phyloP scores from a whole-genome alignment of 371 early-diverging fungal species.

The Capniomyces stellatus region DNA sequence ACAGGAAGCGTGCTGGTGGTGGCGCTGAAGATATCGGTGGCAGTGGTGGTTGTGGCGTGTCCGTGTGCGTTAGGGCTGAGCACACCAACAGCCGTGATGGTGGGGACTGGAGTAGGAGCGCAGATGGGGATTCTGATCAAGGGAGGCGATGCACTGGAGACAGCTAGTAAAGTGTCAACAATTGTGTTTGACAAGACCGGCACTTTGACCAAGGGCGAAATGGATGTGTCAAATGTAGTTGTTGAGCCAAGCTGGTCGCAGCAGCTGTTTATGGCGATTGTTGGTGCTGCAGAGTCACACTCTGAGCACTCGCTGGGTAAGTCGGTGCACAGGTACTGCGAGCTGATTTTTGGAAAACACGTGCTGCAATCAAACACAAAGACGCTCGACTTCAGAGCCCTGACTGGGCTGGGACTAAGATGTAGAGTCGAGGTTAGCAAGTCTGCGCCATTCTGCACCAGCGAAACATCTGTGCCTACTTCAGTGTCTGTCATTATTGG shows the following conservation, averaged over 20 bases:
- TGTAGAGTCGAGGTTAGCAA: conserved; percentile 28
- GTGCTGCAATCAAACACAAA: conserved; percentile 9
- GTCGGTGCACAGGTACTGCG: conserved; percentile 45
- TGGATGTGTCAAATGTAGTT: conserved; percentile 41
- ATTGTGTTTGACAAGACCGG: conserved; percentile 96
- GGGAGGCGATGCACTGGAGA: conserved; percentile 68
- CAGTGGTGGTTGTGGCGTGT: conserved; percentile 91
- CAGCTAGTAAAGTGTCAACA: conserved; percentile 57
- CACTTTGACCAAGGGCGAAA: conserved; percentile 72
- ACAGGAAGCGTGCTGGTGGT: conserved; percentile 57
- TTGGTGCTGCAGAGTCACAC: conserved; percentile 57
- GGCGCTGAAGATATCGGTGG: conserved; percentile 73
- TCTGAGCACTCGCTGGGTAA: conserved; percentile 82
- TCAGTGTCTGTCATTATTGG: conserved; percentile 42
- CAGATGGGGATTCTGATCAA: conserved; percentile 78
- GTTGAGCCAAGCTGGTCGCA: conserved; percentile 12
- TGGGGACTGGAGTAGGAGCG: conserved; percentile 92
- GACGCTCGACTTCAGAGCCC: conserved; percentile 36
- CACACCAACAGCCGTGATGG: conserved; percentile 96
- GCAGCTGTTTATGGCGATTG: conserved; percentile 30
- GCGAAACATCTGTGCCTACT: conserved; percentile 5
- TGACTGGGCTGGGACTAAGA: conserved; percentile 59
- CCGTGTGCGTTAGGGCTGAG: conserved; percentile 92
- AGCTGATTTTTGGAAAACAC: conserved; percentile 19
- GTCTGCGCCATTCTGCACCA: not conserved